Conservation (phyloP, 148 eudicot species). For the Persicaria tinctoria region DNA sequence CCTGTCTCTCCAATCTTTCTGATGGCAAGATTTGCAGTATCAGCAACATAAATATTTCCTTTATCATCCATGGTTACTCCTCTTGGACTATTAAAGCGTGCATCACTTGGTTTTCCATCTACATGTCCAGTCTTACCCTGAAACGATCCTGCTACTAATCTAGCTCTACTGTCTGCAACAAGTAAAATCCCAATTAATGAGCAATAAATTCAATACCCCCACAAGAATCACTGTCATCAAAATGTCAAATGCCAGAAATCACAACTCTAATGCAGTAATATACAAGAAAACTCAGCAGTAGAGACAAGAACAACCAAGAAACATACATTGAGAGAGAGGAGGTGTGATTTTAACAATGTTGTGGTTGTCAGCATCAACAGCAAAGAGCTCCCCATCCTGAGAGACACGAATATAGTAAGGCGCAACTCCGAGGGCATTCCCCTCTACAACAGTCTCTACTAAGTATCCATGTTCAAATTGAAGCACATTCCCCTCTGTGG, state of each 20-base stretch:
- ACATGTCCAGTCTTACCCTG: constrained; percentile 98
- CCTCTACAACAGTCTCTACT: constrained; percentile 90
- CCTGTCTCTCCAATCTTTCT: constrained; percentile 97
- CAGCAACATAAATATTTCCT: constrained; percentile 95
- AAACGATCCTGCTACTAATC: constrained; percentile 95
- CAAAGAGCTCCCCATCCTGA: constrained; percentile 88
- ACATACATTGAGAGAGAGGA: constrained; percentile 85
- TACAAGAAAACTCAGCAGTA: neutral
- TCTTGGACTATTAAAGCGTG: constrained; percentile 85
- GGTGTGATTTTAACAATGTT: constrained; percentile 89
- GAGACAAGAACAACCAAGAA: neutral
- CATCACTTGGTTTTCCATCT: constrained; percentile 94
- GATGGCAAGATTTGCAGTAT: constrained; percentile 79
- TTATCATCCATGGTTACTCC: constrained; percentile 93
- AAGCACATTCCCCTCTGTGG: constrained; percentile 71
- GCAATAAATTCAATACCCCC: neutral
- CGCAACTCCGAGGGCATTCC: constrained; percentile 78
- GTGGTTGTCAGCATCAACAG: constrained; percentile 84
- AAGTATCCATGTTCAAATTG: constrained; percentile 88
- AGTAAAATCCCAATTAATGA: constrained; percentile 7
- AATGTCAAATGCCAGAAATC: neutral
- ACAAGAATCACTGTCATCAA: neutral
- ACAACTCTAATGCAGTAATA: neutral
- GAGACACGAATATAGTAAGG: constrained; percentile 79
- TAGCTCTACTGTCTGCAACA: constrained; percentile 88